A percentile compares a stretch with the other conserved stretches of the same genome.
phyloP scores from a whole-genome alignment of 345 rosid species.

The Firmiana major region DNA sequence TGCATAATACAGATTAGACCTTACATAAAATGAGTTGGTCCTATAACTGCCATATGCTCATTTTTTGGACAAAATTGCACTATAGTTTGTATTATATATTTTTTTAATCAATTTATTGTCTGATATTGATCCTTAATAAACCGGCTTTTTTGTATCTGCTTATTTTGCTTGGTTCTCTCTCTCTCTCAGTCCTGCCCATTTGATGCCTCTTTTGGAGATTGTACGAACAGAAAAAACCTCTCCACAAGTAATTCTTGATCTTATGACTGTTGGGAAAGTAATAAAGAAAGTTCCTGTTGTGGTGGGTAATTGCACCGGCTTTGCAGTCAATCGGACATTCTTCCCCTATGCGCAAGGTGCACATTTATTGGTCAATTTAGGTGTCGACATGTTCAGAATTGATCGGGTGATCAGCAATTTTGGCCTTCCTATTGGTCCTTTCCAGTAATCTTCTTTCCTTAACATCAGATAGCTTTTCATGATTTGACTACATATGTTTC shows the following conservation, averaged over 20 bases:
- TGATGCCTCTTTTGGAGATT: constrained; percentile 96
- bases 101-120: background rate
- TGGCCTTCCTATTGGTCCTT: constrained; percentile 94
- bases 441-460: constrained; percentile 63
- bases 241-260: constrained; percentile 85
- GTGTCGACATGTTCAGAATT: constrained; percentile 88
- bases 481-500: constrained; percentile 6
- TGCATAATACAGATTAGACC: background rate
- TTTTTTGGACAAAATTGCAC: background rate
- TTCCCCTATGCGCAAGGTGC: constrained; percentile 81
- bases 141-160: background rate
- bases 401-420: constrained; percentile 71
- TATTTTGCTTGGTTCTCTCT: constrained; percentile 18
- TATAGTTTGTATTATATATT: background rate
- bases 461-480: background rate
- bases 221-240: constrained; percentile 80
- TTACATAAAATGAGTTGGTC: background rate
- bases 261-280: constrained; percentile 74
- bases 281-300: constrained; percentile 95
- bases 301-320: constrained; percentile 93
- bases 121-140: background rate
- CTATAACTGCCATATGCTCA: background rate
- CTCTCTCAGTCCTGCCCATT: constrained; percentile 80
- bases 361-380: constrained; percentile 63
- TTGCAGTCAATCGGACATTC: constrained; percentile 90